Conservation (phyloP, 1,139 yeast species). For the Meyerozyma elateridarum region DNA sequence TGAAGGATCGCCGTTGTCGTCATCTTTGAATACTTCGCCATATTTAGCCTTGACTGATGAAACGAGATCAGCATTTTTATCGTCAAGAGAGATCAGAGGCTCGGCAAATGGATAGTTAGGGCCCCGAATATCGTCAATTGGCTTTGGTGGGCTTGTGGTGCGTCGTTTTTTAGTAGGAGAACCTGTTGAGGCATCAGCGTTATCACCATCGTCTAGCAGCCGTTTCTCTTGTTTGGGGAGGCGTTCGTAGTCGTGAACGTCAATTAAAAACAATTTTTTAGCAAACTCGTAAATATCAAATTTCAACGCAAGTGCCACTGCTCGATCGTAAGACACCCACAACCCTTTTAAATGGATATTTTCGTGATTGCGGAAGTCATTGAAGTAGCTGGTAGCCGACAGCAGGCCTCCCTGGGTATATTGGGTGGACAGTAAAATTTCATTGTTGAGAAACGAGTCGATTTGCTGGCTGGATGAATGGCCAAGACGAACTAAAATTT, state of each 20-base stretch:
- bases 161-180: constrained; percentile 17
- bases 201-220: constrained; percentile 8
- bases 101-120: constrained; percentile 47
- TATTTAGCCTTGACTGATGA: constrained; percentile 54
- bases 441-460: constrained; percentile 28
- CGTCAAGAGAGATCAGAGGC: constrained; percentile 44
- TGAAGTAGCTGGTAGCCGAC: constrained; percentile 11
- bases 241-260: constrained; percentile 42
- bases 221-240: constrained; percentile 22
- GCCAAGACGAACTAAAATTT: constrained; percentile 28
- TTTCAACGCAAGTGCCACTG: constrained; percentile 35
- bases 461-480: constrained; percentile 23
- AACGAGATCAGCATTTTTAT: constrained; percentile 27
- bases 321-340: constrained; percentile 45
- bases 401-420: constrained; percentile 17
- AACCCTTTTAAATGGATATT: constrained; percentile 28
- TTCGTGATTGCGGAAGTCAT: constrained; percentile 28
- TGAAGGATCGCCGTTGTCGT: constrained; percentile 12
- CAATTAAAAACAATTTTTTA: constrained; percentile 38
- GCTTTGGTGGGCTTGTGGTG: constrained; percentile 5
- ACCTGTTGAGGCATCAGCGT: constrained; percentile 13
- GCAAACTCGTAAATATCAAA: constrained; percentile 40
- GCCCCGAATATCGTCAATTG: constrained; percentile 9
- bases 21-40: constrained; percentile 19
- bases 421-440: constrained; percentile 29